These are phyloP conservation scores for Populus hybrid DNA, from an alignment of 441 rosid genomes.

Conservation along the genomic window DNA sequence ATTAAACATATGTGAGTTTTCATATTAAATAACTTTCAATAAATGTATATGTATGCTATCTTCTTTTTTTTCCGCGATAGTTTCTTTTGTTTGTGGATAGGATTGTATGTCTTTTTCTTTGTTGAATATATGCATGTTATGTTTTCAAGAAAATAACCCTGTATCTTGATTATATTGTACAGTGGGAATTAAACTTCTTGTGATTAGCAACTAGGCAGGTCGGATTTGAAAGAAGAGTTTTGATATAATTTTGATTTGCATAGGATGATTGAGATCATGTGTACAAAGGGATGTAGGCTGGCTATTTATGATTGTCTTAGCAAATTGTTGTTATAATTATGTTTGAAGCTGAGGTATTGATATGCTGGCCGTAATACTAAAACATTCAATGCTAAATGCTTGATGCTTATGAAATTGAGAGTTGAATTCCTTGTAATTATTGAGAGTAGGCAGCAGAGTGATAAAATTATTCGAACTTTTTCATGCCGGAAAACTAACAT, in stretches of 20 bases:
- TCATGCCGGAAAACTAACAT: not conserved
- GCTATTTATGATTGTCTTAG: not conserved
- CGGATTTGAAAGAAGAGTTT: not conserved
- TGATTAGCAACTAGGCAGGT: not conserved
- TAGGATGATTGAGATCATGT: not conserved
- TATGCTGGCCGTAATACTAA: not conserved
- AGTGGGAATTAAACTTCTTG: not conserved
- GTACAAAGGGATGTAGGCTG: not conserved
- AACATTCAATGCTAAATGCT: not conserved
- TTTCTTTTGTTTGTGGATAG: not conserved
- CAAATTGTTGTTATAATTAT: not conserved
- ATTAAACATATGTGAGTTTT: not conserved
- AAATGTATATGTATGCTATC: not conserved
- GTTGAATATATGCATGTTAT: not conserved
- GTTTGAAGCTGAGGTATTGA: not conserved
- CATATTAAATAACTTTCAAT: not conserved
- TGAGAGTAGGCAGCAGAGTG: not conserved
- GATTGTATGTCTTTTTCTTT: not conserved
- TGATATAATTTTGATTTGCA: not conserved
- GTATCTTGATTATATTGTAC: not conserved
- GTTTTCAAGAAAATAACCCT: not conserved
- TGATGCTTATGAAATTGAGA: not conserved
- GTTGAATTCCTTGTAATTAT: too few relatives aligned
- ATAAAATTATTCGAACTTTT: too few relatives aligned
- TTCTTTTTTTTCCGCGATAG: not conserved